Conservation (phyloP, 148 eudicot species). For the Talinum fruticosum region DNA sequence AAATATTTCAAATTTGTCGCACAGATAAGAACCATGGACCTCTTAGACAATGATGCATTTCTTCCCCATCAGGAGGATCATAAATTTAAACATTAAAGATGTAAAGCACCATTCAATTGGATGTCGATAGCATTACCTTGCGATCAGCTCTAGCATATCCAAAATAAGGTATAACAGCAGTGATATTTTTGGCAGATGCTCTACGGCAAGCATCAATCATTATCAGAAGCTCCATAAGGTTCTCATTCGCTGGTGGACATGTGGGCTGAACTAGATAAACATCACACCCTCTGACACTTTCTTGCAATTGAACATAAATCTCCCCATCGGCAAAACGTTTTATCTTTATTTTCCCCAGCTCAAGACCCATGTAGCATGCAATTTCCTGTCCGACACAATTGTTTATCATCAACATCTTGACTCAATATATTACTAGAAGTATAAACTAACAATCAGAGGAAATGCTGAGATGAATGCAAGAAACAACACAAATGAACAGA, state of each 20-base stretch:
- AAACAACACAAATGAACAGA: background rate
- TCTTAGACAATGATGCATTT: background rate
- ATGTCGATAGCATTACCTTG: conserved; percentile 42
- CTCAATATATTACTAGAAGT: background rate
- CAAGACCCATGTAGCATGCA: conserved; percentile 88
- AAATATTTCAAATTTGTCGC: background rate
- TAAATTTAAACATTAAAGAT: background rate
- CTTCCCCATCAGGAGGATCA: background rate
- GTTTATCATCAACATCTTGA: background rate
- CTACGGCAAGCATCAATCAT: conserved; percentile 98
- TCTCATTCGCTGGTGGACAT: conserved; percentile 95
- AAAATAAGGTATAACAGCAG: conserved; percentile 96
- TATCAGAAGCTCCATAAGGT: conserved; percentile 85
- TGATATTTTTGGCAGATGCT: conserved; percentile 91
- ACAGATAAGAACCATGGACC: background rate
- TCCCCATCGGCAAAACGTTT: conserved; percentile 97
- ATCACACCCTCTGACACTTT: conserved; percentile 95
- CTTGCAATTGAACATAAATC: conserved; percentile 91
- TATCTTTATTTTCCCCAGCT: conserved; percentile 68
- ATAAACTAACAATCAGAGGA: conserved; percentile 9
- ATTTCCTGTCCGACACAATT: conserved; percentile 61
- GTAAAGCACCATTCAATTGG: background rate
- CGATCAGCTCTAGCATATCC: conserved; percentile 99
- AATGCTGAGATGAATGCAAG: background rate
- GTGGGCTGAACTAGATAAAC: conserved; percentile 93